A percentile compares a stretch with the other conserved stretches of the same genome.
These are phyloP conservation scores for Cladophialophora psammophila DNA, from an alignment of 2,329 filamentous ascomycete species.

Conservation along the genomic window DNA sequence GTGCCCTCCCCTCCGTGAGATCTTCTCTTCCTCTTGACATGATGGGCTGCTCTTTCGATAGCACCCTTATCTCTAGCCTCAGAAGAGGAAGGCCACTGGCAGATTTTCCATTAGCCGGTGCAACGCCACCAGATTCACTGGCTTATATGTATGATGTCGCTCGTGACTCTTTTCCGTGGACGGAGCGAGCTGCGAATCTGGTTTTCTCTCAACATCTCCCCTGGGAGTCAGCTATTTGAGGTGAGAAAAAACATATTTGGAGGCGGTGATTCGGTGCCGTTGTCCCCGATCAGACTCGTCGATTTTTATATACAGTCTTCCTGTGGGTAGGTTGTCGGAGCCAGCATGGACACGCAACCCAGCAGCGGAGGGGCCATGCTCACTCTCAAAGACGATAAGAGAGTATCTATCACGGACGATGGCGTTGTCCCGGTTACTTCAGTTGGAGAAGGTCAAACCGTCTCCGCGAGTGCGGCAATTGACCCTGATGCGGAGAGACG, in stretches of 20 bases:
- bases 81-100: neutral
- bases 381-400: constrained; percentile 17
- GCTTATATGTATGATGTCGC: neutral
- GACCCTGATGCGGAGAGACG: constrained; percentile 57
- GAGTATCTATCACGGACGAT: constrained; percentile 23
- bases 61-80: constrained; percentile 13
- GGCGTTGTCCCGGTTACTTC: constrained; percentile 18
- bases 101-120: neutral
- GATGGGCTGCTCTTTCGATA: neutral
- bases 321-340: neutral
- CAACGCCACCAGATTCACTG: neutral
- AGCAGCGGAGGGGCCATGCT: constrained; percentile 6
- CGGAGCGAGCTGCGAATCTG: neutral
- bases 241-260: neutral
- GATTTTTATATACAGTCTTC: neutral
- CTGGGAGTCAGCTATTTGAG: neutral
- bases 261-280: no score
- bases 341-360: constrained; percentile 18
- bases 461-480: constrained; percentile 41
- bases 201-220: neutral
- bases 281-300: no score
- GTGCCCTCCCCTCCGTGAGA: neutral
- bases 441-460: constrained; percentile 4
- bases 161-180: neutral
- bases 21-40: constrained; percentile 7